Percentiles rank a stretch among this genome's conserved stretches.
Evolutionary conservation across 1,284 basidiomycete species (phyloP).

Genomic region (Rugosomyces carneus): DNA sequence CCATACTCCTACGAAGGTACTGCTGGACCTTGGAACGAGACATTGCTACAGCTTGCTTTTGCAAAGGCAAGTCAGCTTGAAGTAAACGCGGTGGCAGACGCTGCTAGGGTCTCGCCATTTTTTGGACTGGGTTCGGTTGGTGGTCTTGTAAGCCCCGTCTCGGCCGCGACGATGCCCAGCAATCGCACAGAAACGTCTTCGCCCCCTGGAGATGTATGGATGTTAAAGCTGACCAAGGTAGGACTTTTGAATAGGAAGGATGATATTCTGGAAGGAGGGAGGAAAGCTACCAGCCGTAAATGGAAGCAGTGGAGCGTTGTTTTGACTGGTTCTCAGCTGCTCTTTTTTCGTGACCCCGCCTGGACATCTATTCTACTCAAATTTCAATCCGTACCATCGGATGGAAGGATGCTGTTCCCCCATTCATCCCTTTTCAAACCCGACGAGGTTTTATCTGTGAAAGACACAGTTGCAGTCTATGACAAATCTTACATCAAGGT

Average conservation of each 20-base stretch:
- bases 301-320: constrained; percentile 88
- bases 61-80: constrained; percentile 61
- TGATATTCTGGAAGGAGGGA: constrained; percentile 70
- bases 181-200: constrained; percentile 5
- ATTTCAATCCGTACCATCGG: constrained; percentile 38
- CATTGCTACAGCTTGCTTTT: constrained; percentile 65
- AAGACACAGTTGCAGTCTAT: constrained; percentile 73
- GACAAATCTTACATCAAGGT: constrained; percentile 78
- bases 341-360: constrained; percentile 85
- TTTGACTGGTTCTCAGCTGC: constrained; percentile 84
- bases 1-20: constrained; percentile 80
- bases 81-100: constrained; percentile 36
- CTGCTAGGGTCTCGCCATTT: constrained; percentile 36
- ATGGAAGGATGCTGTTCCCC: constrained; percentile 39
- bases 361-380: constrained; percentile 57
- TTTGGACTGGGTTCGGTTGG: constrained; percentile 43
- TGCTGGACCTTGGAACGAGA: constrained; percentile 61
- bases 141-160: constrained; percentile 22
- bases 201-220: constrained; percentile 33
- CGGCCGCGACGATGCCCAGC: neutral
- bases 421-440: constrained; percentile 68
- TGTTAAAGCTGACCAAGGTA: constrained; percentile 76
- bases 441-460: constrained; percentile 82
- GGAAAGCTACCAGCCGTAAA: constrained; percentile 72
- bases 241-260: constrained; percentile 85